Evolutionary conservation across 371 early-diverging fungal genomes (phyloP), one percentile per base, ranked within the genome.

Genomic region (Mortierella sp.): DNA sequence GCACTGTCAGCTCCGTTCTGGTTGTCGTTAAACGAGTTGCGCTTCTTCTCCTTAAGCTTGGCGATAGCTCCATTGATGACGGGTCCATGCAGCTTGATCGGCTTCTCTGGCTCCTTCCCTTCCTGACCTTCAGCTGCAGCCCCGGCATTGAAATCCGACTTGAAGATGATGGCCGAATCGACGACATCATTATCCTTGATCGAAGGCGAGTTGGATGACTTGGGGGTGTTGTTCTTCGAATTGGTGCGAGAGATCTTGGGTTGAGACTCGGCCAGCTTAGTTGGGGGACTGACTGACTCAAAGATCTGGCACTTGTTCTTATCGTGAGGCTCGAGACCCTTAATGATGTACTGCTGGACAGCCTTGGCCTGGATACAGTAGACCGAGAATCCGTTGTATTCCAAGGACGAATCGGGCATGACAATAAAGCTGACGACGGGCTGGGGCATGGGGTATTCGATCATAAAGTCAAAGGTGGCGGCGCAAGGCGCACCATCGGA

Each of bases 41-140:
- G 83, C 54, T 82, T 83, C 77, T 84, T 87, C 74, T 88, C 89
- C 70, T 89, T 89, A 34, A 89, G 72, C 72, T 88, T 89, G 0
- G 89, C 88, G 69, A 89, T 89, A 10, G 89, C 80, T 19, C 87
- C 88, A 43, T 89, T 89, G 37, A 89, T 88, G 57, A 86, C 87
- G 4, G 89, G 76, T 11, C 89, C 89, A 46, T 88, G 88, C 31
- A 89, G 78, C 61, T 88, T 89, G 57, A 87, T 78, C 26, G 76
- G 50, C 53, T 84, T 84, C 61, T 81, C 84, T 21, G 70, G 72
- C 46, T 82, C 87, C 67, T 80, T 81, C 3, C 43, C 43, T 37
- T 88, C 82, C 31, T 73, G 76, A 13, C 69, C 67, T 28, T 75
- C 84, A 54, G 72, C 48, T 2, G 55, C 71, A 9, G 26, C 46